Conservation (phyloP, 2,329 filamentous ascomycete species). For the Pyrenophora graminea region DNA sequence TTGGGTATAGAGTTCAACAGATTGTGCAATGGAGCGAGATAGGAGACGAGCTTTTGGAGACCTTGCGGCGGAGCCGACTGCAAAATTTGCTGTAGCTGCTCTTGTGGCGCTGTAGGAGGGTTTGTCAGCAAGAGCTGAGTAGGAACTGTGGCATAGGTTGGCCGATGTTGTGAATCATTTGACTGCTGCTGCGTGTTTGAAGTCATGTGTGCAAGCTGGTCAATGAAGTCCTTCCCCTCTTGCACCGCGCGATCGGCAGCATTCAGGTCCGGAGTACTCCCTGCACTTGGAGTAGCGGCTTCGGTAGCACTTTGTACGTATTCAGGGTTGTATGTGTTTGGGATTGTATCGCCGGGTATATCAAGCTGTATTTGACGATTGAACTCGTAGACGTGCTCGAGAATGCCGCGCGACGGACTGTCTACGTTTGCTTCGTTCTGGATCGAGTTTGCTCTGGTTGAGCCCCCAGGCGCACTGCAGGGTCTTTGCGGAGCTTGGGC, state of each 20-base stretch:
- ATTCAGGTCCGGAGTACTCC: slow-evolving; percentile 48
- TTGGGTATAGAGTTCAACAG: slow-evolving; percentile 46
- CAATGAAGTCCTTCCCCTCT: slow-evolving; percentile 42
- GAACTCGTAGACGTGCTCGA: slow-evolving; percentile 37
- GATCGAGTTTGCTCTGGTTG: slow-evolving; percentile 27
- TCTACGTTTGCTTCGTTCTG: slow-evolving; percentile 14
- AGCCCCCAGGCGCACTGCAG: slow-evolving; percentile 24
- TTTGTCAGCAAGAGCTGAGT: slow-evolving; percentile 32
- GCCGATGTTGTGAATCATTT: slow-evolving; percentile 16
- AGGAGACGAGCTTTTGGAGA: slow-evolving; percentile 42
- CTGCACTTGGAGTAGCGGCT: slow-evolving; percentile 52
- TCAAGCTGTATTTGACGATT: slow-evolving; percentile 41
- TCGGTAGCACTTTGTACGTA: slow-evolving; percentile 53
- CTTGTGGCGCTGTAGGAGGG: slow-evolving; percentile 32
- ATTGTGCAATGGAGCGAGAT: slow-evolving; percentile 43
- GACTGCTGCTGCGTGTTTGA: slow-evolving; percentile 29
- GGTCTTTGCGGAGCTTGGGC: slow-evolving; percentile 15
- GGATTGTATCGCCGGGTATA: slow-evolving; percentile 41
- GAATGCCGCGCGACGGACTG: slow-evolving; percentile 24
- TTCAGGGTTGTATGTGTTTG: slow-evolving; percentile 45
- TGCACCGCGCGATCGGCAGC: slow-evolving; percentile 42
- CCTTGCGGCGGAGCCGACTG: slow-evolving; percentile 39
- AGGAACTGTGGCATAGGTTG: slow-evolving; percentile 24
- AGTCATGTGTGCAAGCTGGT: slow-evolving; percentile 33
- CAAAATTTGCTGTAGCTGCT: slow-evolving; percentile 38